Evolutionary conservation across 495 filamentous ascomycete genomes (phyloP).

Genomic region (Annulohypoxylon maeteangense): DNA sequence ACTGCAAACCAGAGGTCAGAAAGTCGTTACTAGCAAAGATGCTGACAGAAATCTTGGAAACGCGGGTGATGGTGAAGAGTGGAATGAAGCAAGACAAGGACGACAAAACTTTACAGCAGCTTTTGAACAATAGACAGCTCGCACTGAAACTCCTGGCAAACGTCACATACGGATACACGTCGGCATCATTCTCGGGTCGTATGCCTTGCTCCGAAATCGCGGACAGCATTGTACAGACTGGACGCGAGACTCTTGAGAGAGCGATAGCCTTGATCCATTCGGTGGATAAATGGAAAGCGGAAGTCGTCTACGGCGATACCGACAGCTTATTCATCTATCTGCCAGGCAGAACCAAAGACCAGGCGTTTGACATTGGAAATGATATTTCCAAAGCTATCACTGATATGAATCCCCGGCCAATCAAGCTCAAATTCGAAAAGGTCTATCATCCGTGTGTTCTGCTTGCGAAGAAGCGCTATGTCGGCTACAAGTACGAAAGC

Average conservation of each 20-base stretch:
- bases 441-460: conserved; percentile 95
- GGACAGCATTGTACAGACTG: conserved; percentile 97
- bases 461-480: conserved; percentile 96
- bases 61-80: conserved; percentile 96
- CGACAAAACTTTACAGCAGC: conserved; percentile 84
- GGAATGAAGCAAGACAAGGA: conserved; percentile 97
- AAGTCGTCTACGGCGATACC: conserved; percentile 98
- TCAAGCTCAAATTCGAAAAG: conserved; percentile 99
- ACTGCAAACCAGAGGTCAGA: conserved; percentile 83
- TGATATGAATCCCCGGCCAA: conserved; percentile 86
- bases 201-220: conserved; percentile 99
- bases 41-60: conserved; percentile 95
- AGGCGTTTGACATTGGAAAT: conserved; percentile 91
- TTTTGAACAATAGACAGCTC: conserved; percentile 93
- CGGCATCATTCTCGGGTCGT: conserved; percentile 91
- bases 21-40: conserved; percentile 95
- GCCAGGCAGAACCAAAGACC: conserved; percentile 82
- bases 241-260: conserved; percentile 91
- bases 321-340: conserved; percentile 96
- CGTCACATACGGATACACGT: conserved; percentile 98
- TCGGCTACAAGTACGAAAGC: conserved; percentile 95
- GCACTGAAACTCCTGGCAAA: conserved; percentile 98
- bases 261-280: conserved; percentile 94
- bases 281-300: conserved; percentile 85
- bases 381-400: conserved; percentile 94